phyloP scores from a whole-genome alignment of 768 basidiomycete genomes.

The Kwoniella dejecticola region DNA sequence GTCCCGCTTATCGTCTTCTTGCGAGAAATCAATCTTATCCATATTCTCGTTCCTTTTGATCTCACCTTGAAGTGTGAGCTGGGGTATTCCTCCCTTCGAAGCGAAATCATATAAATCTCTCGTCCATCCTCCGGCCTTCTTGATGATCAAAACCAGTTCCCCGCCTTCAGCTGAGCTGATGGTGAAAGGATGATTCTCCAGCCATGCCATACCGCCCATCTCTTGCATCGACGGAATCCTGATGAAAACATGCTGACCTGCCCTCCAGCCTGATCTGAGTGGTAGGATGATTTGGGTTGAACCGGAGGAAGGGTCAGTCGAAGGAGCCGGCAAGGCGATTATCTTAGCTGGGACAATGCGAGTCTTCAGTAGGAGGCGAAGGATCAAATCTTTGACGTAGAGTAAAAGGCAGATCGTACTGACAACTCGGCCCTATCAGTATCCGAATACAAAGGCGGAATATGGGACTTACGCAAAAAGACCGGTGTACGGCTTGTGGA shows the following conservation, averaged over 20 bases:
- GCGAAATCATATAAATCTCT: constrained; percentile 62
- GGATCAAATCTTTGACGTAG: constrained; percentile 64
- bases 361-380: constrained; percentile 66
- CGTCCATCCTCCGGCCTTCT: constrained; percentile 70
- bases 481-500: constrained; percentile 62
- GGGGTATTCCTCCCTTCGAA: constrained; percentile 47
- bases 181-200: constrained; percentile 77
- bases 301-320: constrained; percentile 60
- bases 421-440: neutral
- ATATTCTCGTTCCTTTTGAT: neutral
- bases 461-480: constrained; percentile 56
- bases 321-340: constrained; percentile 57
- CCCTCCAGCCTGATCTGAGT: constrained; percentile 73
- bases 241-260: constrained; percentile 78
- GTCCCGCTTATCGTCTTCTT: constrained; percentile 8
- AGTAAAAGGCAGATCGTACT: constrained; percentile 60
- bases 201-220: constrained; percentile 50
- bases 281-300: constrained; percentile 69
- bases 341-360: constrained; percentile 67
- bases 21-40: neutral
- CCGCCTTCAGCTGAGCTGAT: constrained; percentile 66
- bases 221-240: constrained; percentile 61
- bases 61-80: neutral
- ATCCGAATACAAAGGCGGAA: no score
- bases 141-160: constrained; percentile 68